Conservation (phyloP, 164 flowering plant genomes). For the Liquidambar formosana region DNA sequence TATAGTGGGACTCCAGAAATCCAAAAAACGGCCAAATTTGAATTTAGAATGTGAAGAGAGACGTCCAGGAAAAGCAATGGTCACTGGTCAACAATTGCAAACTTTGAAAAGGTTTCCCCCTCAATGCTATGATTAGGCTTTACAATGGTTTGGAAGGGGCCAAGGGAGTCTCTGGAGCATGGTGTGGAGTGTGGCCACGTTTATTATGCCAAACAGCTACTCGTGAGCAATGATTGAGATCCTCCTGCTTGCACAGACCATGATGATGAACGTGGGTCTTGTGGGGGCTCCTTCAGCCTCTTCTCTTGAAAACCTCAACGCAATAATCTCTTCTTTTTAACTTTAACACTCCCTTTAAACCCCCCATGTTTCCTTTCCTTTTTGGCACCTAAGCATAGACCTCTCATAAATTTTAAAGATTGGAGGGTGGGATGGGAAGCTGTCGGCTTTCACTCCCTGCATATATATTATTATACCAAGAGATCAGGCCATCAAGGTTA, state of each 20-base stretch:
- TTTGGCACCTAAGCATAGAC: neutral
- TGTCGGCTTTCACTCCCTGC: neutral
- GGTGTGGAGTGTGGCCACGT: slow-evolving; percentile 37
- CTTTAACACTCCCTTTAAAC: neutral
- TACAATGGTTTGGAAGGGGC: neutral
- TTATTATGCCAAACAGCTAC: slow-evolving; percentile 20
- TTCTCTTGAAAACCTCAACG: neutral
- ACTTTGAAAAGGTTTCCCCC: too few species aligned
- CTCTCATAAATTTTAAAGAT: neutral
- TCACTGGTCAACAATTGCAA: slow-evolving; percentile 10
- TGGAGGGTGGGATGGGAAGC: slow-evolving; percentile 5
- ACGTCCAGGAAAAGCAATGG: too few species aligned
- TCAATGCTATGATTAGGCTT: too few species aligned
- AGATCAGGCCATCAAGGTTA: too few species aligned
- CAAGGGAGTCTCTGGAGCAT: slow-evolving; percentile 3
- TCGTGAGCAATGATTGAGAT: slow-evolving; percentile 45
- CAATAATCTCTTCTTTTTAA: neutral
- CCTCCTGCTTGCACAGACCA: neutral
- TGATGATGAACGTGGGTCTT: neutral
- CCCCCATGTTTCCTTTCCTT: neutral
- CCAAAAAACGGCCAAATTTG: too few species aligned
- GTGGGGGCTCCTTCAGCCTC: neutral
- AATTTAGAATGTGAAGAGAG: neutral
- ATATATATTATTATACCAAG: too few species aligned
- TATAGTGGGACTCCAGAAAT: too few species aligned